Conservation (phyloP, 192 early-diverging fungal species). For the Backusella parvicylindrica region DNA sequence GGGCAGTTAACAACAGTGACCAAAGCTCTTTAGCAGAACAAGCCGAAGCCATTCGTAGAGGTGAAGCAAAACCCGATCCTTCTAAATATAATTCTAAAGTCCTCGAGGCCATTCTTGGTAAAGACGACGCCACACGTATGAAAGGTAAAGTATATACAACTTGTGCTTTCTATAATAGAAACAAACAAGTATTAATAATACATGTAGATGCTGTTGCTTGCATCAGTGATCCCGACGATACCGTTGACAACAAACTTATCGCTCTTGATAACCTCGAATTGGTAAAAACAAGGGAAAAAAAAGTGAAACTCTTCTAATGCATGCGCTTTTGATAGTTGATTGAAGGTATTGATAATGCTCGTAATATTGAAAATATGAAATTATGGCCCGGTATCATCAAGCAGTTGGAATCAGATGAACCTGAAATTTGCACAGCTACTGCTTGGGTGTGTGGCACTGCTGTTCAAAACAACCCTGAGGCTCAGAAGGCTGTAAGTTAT, state of each 20-base stretch:
- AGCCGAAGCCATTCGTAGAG: constrained; percentile 31
- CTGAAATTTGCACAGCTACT: constrained; percentile 60
- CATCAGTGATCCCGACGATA: constrained; percentile 54
- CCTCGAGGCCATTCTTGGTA: constrained; percentile 92
- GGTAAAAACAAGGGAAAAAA: constrained; percentile 20
- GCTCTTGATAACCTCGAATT: constrained; percentile 95
- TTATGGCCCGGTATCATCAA: constrained; percentile 81
- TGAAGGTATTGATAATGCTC: constrained; percentile 86
- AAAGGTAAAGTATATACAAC: constrained; percentile 38
- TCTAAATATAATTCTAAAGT: constrained; percentile 72
- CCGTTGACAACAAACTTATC: constrained; percentile 62
- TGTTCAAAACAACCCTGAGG: constrained; percentile 88
- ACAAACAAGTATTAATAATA: not conserved
- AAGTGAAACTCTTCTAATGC: not conserved
- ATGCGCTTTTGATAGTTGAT: constrained; percentile 45
- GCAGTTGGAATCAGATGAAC: constrained; percentile 47
- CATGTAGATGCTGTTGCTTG: constrained; percentile 67
- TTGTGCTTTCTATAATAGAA: not conserved
- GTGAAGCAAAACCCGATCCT: constrained; percentile 36
- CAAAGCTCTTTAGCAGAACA: constrained; percentile 57
- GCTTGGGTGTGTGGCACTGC: constrained; percentile 94
- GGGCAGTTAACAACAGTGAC: constrained; percentile 81
- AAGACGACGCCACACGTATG: constrained; percentile 85
- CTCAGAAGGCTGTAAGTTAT: constrained; percentile 66
- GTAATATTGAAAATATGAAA: constrained; percentile 77